Evolutionary conservation across 495 filamentous ascomycete genomes (phyloP), one percentile per base, ranked within the genome.

Genomic region (Tuber magnatum): DNA sequence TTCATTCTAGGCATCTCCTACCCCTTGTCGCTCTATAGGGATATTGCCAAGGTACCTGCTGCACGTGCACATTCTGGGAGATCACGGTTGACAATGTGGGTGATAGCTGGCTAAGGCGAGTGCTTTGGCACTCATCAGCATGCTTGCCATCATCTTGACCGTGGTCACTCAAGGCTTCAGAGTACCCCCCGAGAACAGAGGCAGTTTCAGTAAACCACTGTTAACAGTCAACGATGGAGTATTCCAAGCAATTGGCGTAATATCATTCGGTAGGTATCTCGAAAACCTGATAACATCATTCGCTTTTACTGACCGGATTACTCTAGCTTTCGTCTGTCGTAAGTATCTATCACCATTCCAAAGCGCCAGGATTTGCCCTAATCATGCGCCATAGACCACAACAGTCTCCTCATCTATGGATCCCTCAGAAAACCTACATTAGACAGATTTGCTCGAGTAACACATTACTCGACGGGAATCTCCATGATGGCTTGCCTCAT

Each of bases 361-460:
- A 44, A 22, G 39, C 71, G n/a, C 32, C 32, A 72, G 71, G 46
- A 71, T 77, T 82, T 72, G 83, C 72, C 22, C 40, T 73, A 41
- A 65, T 24, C 73, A 71, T 24, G 72, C 39, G 38, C 39, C 44
- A 39, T 72, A 91, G 90, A 99, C 82, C 95, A 99, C 83, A 99
- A 98, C 84, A 94, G 92, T 73, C 91, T 99, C 76, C 86, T 99
- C 42, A 99, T 99, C 81, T 99, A 99, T 84, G 94, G 94, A 77
- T 98, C 95, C 20, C 88, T 99, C 77, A 91, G 93, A 83, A 97
- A 89, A 42, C 95, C 95, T 18, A 99, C 95, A 5, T 88, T 99
- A 76, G 93, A 98, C 86, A 92, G 96, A 70, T 99, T 99, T 85
- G 85, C 94, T 41, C 88, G 83, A 41, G 94, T 99, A 61, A 99